Percentiles rank a stretch among this genome's conserved stretches.
Conservation (phyloP, 305 asterid genomes). For the Striga hermonthica region DNA sequence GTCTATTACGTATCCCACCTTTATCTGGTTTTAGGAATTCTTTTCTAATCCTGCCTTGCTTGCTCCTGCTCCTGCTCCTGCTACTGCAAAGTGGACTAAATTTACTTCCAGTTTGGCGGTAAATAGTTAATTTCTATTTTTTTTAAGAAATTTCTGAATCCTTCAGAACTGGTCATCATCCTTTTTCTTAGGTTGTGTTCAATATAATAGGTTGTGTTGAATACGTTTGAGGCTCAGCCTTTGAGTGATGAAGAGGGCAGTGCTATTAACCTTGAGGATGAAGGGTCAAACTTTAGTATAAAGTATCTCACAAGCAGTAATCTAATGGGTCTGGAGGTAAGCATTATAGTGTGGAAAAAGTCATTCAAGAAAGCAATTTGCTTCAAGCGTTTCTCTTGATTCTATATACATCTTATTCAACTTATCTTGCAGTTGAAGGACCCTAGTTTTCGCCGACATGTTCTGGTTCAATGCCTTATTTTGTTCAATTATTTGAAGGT, state of each 20-base stretch:
- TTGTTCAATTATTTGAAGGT: conserved; percentile 95
- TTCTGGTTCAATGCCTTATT: conserved; percentile 93
- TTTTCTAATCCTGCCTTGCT: conserved; percentile 84
- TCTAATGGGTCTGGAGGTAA: conserved; percentile 95
- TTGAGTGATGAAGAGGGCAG: conserved; percentile 88
- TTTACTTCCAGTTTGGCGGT: conserved; percentile 71
- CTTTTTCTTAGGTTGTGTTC: no score
- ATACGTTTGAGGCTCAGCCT: conserved; percentile 94
- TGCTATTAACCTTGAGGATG: conserved; percentile 79
- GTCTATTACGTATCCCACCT: conserved; percentile 23
- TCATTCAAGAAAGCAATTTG: conserved; percentile 24
- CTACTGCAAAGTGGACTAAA: conserved; percentile 69
- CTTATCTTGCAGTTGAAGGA: conserved; percentile 72
- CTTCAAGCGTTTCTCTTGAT: conserved; percentile 30
- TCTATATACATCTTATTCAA: conserved; percentile 22
- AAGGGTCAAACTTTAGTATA: conserved; percentile 85
- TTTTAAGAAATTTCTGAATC: conserved; percentile 18
- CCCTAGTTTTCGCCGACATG: conserved; percentile 93
- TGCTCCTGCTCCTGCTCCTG: conserved; percentile 53
- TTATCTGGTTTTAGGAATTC: conserved; percentile 58
- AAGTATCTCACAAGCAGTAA: conserved; percentile 95
- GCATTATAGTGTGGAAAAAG: conserved; percentile 23
- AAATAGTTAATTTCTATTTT: conserved; percentile 26
- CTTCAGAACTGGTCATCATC: conserved; percentile 9
- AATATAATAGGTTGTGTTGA: conserved; percentile 67